Conservation (phyloP, 495 filamentous ascomycete species). For the Xanthoparmelia taractica region DNA sequence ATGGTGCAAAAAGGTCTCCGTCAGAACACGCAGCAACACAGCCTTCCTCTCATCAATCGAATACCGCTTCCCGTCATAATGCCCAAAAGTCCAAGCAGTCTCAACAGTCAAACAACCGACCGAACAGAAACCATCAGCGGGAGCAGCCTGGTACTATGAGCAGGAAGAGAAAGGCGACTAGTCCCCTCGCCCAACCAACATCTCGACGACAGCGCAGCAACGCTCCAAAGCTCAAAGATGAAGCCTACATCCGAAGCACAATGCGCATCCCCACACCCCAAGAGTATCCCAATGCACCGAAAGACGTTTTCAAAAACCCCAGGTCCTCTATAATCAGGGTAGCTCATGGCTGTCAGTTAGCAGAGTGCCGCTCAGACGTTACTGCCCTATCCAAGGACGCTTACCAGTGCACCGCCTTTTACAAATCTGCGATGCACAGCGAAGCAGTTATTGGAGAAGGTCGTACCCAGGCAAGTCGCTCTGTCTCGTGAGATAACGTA, state of each 20-base stretch:
- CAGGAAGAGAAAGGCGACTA: slow-evolving; percentile 19
- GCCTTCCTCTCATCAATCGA: neutral
- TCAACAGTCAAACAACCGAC: neutral
- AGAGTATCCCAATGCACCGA: slow-evolving; percentile 18
- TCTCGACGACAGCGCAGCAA: slow-evolving; percentile 11
- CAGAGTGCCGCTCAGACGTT: slow-evolving; percentile 22
- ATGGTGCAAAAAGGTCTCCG: neutral
- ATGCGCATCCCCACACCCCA: slow-evolving; percentile 19
- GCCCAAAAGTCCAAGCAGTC: neutral
- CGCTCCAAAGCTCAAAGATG: slow-evolving; percentile 19
- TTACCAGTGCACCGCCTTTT: slow-evolving; percentile 26
- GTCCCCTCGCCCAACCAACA: slow-evolving; percentile 4
- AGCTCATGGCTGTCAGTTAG: slow-evolving; percentile 21
- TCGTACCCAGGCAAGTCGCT: slow-evolving; percentile 27
- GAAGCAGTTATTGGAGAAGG: slow-evolving; percentile 31
- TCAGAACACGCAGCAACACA: neutral
- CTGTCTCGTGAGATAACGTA: neutral
- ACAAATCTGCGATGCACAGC: slow-evolving; percentile 24
- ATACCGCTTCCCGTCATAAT: neutral
- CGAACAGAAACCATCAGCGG: neutral
- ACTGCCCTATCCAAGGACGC: slow-evolving; percentile 7
- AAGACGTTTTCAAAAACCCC: slow-evolving; percentile 26
- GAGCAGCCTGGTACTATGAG: neutral
- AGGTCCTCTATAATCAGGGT: slow-evolving; percentile 27
- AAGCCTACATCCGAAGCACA: slow-evolving; percentile 15